Conservation (phyloP, 192 early-diverging fungal species). For the Podila verticillata region DNA sequence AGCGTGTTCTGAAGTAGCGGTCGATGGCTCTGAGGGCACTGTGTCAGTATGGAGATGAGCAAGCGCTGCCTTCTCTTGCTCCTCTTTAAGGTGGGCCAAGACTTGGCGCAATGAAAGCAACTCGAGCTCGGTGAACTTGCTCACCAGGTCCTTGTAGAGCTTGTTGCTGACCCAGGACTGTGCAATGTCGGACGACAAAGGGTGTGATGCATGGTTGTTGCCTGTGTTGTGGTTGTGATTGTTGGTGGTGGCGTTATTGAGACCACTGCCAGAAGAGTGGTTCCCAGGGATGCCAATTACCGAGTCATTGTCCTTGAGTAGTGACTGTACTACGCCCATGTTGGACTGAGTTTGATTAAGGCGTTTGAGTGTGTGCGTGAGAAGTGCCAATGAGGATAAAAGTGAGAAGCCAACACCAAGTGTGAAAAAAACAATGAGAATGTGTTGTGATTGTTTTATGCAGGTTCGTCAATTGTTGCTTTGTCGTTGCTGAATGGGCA, state of each 20-base stretch:
- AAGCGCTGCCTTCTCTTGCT: constrained; percentile 9
- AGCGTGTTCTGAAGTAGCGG: neutral
- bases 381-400: neutral
- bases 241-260: too few species aligned
- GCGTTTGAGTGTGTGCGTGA: neutral
- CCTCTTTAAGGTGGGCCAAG: constrained; percentile 17
- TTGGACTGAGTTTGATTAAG: neutral
- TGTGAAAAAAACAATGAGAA: too few species aligned
- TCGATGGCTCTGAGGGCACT: neutral
- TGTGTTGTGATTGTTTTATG: too few species aligned
- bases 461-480: too few species aligned
- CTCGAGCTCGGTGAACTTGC: constrained; percentile 33
- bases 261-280: too few species aligned
- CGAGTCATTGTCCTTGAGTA: constrained; percentile 5
- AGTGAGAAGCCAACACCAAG: too few species aligned
- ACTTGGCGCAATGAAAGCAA: constrained; percentile 33
- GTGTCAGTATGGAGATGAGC: neutral
- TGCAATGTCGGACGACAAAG: neutral
- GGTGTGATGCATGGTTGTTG: neutral
- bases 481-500: too few species aligned
- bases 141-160: constrained; percentile 14
- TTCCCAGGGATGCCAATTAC: too few species aligned
- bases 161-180: constrained; percentile 30
- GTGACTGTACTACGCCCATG: constrained; percentile 22
- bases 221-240: neutral